Evolutionary conservation across 345 rosid species (phyloP).

Genomic region (Brassica napus): DNA sequence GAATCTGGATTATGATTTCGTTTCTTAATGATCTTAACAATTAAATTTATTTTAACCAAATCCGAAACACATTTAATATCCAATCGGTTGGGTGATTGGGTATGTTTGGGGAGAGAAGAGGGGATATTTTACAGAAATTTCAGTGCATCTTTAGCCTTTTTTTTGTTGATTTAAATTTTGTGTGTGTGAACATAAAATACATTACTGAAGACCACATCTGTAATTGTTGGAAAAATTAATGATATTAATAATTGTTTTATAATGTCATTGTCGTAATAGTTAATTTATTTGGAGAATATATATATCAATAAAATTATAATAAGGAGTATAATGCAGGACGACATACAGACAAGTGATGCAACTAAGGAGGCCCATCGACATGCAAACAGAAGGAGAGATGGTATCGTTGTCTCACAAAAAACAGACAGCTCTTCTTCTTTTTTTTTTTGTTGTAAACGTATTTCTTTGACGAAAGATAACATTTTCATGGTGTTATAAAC

Average conservation of each 20-base stretch:
- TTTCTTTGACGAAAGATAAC: not conserved
- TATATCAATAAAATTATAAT: too few relatives aligned
- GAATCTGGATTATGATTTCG: not conserved
- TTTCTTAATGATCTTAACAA: not conserved
- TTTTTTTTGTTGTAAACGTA: not conserved
- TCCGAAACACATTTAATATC: not conserved
- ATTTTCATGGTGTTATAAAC: not conserved
- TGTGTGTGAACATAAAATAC: not conserved
- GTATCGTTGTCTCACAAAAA: constrained; percentile 36
- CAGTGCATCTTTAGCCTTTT: not conserved
- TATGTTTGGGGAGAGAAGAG: not conserved
- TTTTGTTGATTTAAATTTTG: not conserved
- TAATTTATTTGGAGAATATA: constrained; percentile 31
- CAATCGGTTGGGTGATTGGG: not conserved
- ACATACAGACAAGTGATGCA: constrained; percentile 26
- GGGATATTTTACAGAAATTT: not conserved
- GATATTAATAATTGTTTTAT: constrained; percentile 26
- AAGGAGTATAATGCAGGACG: constrained; percentile 24
- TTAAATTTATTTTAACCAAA: not conserved
- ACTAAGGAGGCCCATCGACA: constrained; percentile 39
- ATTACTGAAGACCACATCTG: constrained; percentile 33
- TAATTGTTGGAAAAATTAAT: constrained; percentile 18
- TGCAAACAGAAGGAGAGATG: constrained; percentile 32
- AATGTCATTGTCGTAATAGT: constrained; percentile 38
- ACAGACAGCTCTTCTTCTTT: constrained; percentile 32